A percentile compares a stretch with the other conserved stretches of the same genome.
phyloP scores from a whole-genome alignment of 345 rosid species.

The Syzygium jambos region DNA sequence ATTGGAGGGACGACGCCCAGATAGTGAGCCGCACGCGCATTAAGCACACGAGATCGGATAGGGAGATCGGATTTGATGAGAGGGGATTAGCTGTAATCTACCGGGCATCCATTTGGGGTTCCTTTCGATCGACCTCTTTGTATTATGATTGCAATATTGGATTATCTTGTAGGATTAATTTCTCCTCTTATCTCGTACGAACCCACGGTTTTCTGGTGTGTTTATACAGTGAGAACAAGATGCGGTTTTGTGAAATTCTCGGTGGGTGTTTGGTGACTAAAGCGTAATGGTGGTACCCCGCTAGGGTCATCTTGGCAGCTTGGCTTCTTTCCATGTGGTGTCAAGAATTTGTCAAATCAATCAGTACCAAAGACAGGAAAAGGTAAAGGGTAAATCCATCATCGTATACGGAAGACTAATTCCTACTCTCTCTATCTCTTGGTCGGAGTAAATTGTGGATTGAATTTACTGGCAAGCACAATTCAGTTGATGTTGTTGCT shows the following conservation, averaged over 20 bases:
- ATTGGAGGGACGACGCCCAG: background rate
- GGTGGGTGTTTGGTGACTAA: background rate
- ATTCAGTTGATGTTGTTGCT: background rate
- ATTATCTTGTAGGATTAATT: background rate
- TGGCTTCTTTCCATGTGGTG: background rate
- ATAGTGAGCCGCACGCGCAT: constrained; percentile 9
- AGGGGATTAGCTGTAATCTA: constrained; percentile 14
- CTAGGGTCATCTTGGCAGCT: background rate
- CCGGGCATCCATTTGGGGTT: background rate
- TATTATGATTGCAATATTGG: background rate
- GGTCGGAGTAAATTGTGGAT: background rate
- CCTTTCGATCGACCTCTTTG: background rate
- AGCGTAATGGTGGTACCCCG: background rate
- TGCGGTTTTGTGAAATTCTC: background rate
- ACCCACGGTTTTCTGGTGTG: background rate
- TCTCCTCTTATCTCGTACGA: background rate
- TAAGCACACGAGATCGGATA: background rate
- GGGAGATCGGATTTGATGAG: background rate
- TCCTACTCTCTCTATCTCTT: too few relatives aligned
- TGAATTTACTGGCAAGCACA: background rate
- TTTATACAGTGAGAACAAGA: background rate
- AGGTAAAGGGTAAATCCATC: background rate
- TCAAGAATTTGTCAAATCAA: background rate
- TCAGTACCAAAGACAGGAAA: background rate
- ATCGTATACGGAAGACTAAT: background rate